A percentile compares a stretch with the other conserved stretches of the same genome.
Conservation (phyloP, 345 rosid species). For the Pugionium cornutum region DNA sequence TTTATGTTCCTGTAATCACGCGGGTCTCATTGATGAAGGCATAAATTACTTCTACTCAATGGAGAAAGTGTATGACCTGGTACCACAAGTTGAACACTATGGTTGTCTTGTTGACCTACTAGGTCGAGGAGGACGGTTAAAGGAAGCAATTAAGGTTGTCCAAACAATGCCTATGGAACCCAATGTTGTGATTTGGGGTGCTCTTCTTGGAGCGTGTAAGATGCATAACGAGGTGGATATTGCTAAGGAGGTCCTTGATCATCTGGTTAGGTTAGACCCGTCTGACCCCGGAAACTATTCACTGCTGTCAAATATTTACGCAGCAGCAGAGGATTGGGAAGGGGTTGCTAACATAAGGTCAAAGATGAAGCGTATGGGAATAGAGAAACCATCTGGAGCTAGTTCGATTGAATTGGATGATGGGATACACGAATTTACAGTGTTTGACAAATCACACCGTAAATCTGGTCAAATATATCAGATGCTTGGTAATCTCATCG, state of each 20-base stretch:
- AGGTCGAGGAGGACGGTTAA: slow-evolving; percentile 72
- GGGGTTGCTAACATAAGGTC: slow-evolving; percentile 64
- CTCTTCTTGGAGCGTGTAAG: slow-evolving; percentile 78
- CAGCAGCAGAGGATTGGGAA: slow-evolving; percentile 68
- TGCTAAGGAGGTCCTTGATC: slow-evolving; percentile 57
- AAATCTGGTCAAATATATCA: slow-evolving; percentile 59
- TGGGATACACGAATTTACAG: slow-evolving; percentile 63
- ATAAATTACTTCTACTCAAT: slow-evolving; percentile 56
- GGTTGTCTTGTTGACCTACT: slow-evolving; percentile 87
- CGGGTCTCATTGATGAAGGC: slow-evolving; percentile 77
- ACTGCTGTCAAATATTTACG: slow-evolving; percentile 63
- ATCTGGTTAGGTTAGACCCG: slow-evolving; percentile 47
- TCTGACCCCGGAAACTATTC: slow-evolving; percentile 64
- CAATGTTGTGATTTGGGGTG: slow-evolving; percentile 78
- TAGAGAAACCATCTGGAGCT: slow-evolving; percentile 68
- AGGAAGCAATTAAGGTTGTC: slow-evolving; percentile 68
- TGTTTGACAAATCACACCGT: slow-evolving; percentile 62
- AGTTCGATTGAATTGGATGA: slow-evolving; percentile 68
- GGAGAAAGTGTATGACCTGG: slow-evolving; percentile 65
- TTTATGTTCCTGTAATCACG: slow-evolving; percentile 83
- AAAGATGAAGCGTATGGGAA: slow-evolving; percentile 57
- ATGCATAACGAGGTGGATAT: slow-evolving; percentile 56
- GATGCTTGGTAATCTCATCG: slow-evolving; percentile 51
- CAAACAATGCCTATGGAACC: slow-evolving; percentile 75
- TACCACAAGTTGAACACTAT: slow-evolving; percentile 79